Evolutionary conservation across 495 filamentous ascomycete species (phyloP), one percentile per base, ranked within the genome.

Genomic region (Neurospora tetrasperma): DNA sequence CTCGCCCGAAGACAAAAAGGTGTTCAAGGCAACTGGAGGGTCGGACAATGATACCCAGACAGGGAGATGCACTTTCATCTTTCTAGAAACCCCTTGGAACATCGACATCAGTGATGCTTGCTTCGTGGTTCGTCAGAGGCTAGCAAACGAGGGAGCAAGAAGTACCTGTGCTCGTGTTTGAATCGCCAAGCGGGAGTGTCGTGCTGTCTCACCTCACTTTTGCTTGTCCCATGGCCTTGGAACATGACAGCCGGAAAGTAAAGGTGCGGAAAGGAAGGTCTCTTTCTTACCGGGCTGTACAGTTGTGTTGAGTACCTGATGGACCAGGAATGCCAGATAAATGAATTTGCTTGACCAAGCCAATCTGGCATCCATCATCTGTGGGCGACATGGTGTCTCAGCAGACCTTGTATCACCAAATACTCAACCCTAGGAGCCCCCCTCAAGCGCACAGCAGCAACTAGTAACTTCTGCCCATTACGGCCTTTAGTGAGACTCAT

Each of bases 311-410:
- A 62, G 54, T 66, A 66, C 14, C 46, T 66, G 14, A 35, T 66
- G 14, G 54, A 38, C 27, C 12, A 16, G 27, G 27, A 71, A 74
- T 69, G 72, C 59, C 48, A 73, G 72, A 73, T 73, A 62, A 69
- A 75, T 42, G 74, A 71, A 27, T 18, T 62, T 62, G 9, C 18
- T 46, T 40, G 69, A 59, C 70, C 70, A 70, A 77, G 72, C 69
- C 74, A 69, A 59, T 70, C 46, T 44, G 16, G 40, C 70, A 54
- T 69, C 20, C 69, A 38, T 59, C 73, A 73, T 31, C 71, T 74
- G 71, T 73, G 70, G 73, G 73, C 74, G 76, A 77, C 76, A 79
- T 77, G 20, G 48, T 75, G 76, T 79, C 73, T 79, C 72, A 74
- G 70, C 18, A 72, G 43, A 71, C 27, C 71, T 59, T 41, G 77